Evolutionary conservation across 2,329 filamentous ascomycete species (phyloP).

Genomic region (Waltergamsia citrina): DNA sequence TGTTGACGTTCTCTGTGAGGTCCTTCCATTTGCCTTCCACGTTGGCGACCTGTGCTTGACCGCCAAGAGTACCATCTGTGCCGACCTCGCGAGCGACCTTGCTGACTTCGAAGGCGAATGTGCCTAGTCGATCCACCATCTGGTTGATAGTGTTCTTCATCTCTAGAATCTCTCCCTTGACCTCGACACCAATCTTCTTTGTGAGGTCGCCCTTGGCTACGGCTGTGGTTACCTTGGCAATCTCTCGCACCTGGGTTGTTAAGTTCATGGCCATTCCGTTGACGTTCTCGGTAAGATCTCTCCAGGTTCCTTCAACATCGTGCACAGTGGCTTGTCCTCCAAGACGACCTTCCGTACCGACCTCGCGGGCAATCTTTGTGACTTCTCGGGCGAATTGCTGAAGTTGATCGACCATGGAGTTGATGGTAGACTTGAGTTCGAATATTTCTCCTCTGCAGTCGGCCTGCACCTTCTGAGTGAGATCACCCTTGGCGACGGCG

Average conservation of each 20-base stretch:
- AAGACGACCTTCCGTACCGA: slow-evolving; percentile 89
- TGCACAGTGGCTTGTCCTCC: slow-evolving; percentile 94
- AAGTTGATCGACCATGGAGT: slow-evolving; percentile 97
- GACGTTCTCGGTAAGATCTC: slow-evolving; percentile 88
- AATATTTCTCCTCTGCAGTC: slow-evolving; percentile 87
- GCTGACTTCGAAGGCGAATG: slow-evolving; percentile 94
- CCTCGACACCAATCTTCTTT: slow-evolving; percentile 91
- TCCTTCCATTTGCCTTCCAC: slow-evolving; percentile 98
- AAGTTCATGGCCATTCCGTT: slow-evolving; percentile 99
- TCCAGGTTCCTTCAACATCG: slow-evolving; percentile 95
- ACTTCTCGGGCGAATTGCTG: slow-evolving; percentile 96
- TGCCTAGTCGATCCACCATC: slow-evolving; percentile 95
- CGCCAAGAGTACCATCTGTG: slow-evolving; percentile 88
- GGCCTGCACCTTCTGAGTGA: slow-evolving; percentile 94
- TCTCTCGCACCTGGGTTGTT: slow-evolving; percentile 94
- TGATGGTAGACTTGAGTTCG: slow-evolving; percentile 95
- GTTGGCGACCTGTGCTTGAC: slow-evolving; percentile 87
- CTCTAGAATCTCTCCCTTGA: slow-evolving; percentile 87
- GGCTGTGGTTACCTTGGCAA: slow-evolving; percentile 91
- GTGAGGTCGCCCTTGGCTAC: slow-evolving; percentile 91
- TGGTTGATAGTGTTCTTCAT: slow-evolving; percentile 97
- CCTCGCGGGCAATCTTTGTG: slow-evolving; percentile 90
- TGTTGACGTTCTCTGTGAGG: slow-evolving; percentile 83
- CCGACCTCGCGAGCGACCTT: slow-evolving; percentile 93
- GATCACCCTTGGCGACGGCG: slow-evolving; percentile 70